These are phyloP conservation scores for Rhexocercosporidium sp. DNA, from an alignment of 2,329 filamentous ascomycete species.

Conservation along the genomic window DNA sequence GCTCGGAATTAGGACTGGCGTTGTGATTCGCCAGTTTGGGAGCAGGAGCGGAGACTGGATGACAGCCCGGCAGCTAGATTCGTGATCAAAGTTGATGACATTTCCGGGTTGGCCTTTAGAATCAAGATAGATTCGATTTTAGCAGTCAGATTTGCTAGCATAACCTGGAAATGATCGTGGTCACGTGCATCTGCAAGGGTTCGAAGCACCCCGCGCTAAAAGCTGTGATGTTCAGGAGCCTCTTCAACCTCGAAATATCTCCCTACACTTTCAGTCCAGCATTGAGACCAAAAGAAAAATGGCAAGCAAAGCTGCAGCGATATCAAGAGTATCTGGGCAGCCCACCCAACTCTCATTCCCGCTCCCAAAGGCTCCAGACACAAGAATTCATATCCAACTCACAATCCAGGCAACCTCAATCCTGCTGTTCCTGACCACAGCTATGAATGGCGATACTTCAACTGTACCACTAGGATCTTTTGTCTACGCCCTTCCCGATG, in stretches of 20 bases:
- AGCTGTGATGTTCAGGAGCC: not conserved
- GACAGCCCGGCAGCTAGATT: no score
- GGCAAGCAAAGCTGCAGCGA: slow-evolving; percentile 14
- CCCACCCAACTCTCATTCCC: slow-evolving; percentile 59
- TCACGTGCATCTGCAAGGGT: not conserved
- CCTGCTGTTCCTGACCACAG: slow-evolving; percentile 66
- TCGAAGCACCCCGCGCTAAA: slow-evolving; percentile 3
- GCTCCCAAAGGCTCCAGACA: slow-evolving; percentile 64
- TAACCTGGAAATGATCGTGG: no score
- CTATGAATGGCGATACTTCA: slow-evolving; percentile 56
- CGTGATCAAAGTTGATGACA: no score
- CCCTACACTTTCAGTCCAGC: not conserved
- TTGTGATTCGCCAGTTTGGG: not conserved
- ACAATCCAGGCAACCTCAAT: slow-evolving; percentile 62
- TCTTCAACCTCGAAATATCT: not conserved
- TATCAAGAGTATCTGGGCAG: slow-evolving; percentile 10
- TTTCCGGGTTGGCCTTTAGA: no score
- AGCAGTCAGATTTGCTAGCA: not conserved
- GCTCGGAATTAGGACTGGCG: no score
- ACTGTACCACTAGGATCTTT: slow-evolving; percentile 78
- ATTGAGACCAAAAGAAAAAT: slow-evolving; percentile 15
- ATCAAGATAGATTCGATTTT: no score
- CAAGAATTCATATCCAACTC: slow-evolving; percentile 64
- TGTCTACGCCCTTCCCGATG: slow-evolving; percentile 92
- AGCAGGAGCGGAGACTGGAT: not conserved